Conservation (phyloP, 305 asterid genomes). For the Fraxinus latifolia region DNA sequence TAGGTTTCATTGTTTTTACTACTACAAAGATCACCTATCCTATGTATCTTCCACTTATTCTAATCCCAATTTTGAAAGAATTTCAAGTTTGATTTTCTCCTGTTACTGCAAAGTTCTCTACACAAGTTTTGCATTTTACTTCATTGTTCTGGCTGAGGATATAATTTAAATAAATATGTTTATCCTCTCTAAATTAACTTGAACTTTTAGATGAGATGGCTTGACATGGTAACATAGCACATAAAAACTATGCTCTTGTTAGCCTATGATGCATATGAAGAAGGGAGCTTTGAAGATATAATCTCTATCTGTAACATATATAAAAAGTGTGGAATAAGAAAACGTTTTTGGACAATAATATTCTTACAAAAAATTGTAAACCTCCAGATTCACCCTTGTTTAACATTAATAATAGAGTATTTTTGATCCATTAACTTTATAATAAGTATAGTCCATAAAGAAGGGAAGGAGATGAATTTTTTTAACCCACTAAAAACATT, state of each 20-base stretch:
- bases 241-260: background rate
- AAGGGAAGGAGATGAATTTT: background rate
- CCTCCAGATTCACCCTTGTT: background rate
- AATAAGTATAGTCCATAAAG: background rate
- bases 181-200: background rate
- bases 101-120: background rate
- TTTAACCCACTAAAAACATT: background rate
- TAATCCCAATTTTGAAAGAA: background rate
- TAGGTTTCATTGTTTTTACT: background rate
- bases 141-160: background rate
- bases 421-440: background rate
- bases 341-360: background rate
- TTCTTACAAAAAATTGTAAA: background rate
- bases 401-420: background rate
- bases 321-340: background rate
- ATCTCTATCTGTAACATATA: background rate
- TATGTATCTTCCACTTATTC: background rate
- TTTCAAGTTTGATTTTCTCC: background rate
- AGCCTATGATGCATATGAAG: background rate
- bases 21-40: background rate
- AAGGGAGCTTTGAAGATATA: background rate
- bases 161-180: background rate
- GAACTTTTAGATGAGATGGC: background rate
- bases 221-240: background rate
- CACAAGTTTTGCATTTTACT: background rate